Evolutionary conservation across 106 monocot genomes (phyloP), one percentile per base, ranked within the genome.

Genomic region (Platanthera zijinensis): DNA sequence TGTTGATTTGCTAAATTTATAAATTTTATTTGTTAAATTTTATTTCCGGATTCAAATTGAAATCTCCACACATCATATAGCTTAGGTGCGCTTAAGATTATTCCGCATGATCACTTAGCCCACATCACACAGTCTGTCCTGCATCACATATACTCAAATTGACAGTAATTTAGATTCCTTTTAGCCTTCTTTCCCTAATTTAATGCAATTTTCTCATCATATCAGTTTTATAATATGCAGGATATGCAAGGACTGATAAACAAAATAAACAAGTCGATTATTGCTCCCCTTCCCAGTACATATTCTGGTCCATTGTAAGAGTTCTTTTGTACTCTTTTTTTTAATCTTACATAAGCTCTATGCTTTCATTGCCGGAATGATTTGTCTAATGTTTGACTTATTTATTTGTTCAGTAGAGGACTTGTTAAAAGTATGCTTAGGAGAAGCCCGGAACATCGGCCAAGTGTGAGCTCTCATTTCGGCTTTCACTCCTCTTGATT

Each of bases 161-260:
- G 59, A 61, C 18, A 61, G 18, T 21, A 11, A 8, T 8, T 18
- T 21, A 19, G 5, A 4, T 18, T 19, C 1, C 18, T 61, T 61
- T 21, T 61, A 19, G 59, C 59, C 6, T 61, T 61, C 59, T 61
- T 61, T 7, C 39, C 39, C 59, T 66, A 4, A 63, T 19, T 21
- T 7, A 39, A 39, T 18, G 6, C 62, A 63, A 63, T 21, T 21
- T 9, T 22, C 21, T 22, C 18, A n/a, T 59, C 39, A 15, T 59
- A 7, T 8, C 22, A 1, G 5, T 15, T 70, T 48, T 45, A 47
- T 70, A 51, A 50, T 51, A 63, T 63, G 49, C 67, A 89, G 99
- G 99, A 99, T 82, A 99, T 99, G 99, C 94, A 92, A 81, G 91
- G 89, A 19, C 78, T 99, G 72, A 94, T 99, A 78, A 94, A 94